Base-by-base conservation (phyloP, 1,284 basidiomycete genomes). In the Xanthoconium separans region DNA sequence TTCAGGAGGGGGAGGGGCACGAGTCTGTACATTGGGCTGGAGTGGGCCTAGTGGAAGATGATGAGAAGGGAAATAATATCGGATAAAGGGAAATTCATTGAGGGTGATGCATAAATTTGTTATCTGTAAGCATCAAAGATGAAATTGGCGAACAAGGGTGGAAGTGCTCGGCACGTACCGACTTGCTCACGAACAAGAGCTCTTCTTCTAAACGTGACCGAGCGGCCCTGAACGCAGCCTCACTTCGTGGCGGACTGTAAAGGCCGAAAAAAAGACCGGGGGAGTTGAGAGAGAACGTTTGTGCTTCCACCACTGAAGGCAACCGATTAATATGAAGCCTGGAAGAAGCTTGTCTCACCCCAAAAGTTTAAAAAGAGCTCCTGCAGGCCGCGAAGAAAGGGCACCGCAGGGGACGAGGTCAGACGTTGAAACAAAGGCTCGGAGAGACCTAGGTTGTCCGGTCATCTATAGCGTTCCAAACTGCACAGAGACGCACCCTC, bases 21-120 rank as follows among this genome's bases (percentile, higher is more conserved):
- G 77, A 46, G 82, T 84, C 61, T 81, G 74, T 6, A 73, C 74
- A 58, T 83, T 73, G 6, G 87, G 87, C 58, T 86, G 84, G 41
- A 95, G 80, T 1, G 95, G 86, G 2, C 97, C 96, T 16, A 99
- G 79, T 0, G 95, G 93, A 2, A 80, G 78, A 66, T 97, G 93
- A 62, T 91, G 83, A 11, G 82, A 74, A 4, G 96, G 94, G 51
- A 91, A 76, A 71, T 98, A 98, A 74, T 98, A 99, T 24, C 97
- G 89, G 61, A 99, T 91, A 68, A 87, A 89, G 0, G 97, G 97
- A 65, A 89, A 94, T 70, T 99, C 97, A 68, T 95, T 91, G 47
- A 99, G 75, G 0, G 93, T 87, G 24, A 98, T 89, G 70, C 96
- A 94, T 13, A 95, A 75, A 67, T 98, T 98, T 36, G 93, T 74